Evolutionary conservation across 2,329 filamentous ascomycete genomes (phyloP).

Genomic region (Knoxdaviesia proteae): DNA sequence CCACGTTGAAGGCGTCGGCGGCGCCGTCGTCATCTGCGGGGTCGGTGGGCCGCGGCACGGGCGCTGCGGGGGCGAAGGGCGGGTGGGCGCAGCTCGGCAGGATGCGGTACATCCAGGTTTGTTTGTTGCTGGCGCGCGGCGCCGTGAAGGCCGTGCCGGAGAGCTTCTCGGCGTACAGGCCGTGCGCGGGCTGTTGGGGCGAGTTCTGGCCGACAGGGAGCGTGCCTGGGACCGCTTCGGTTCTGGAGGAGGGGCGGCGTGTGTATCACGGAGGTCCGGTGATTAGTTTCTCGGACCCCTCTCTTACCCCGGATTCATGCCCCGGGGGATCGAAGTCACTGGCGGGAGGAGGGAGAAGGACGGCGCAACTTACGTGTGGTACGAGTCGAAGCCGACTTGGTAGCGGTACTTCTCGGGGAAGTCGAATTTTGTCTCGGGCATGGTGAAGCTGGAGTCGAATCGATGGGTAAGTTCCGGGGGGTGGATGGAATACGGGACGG

Average conservation of each 20-base stretch:
- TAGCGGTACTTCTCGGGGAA: constrained; percentile 45
- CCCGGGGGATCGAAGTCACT: no score
- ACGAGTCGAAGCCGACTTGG: constrained; percentile 56
- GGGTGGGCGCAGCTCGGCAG: constrained; percentile 41
- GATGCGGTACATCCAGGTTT: constrained; percentile 54
- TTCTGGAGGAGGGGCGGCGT: constrained; percentile 20
- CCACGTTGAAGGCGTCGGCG: constrained; percentile 7
- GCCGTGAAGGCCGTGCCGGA: constrained; percentile 54
- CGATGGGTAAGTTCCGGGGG: no score
- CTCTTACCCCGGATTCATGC: no score
- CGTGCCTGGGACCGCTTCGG: constrained; percentile 55
- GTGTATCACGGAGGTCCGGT: no score
- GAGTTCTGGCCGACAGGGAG: constrained; percentile 61
- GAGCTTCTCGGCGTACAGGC: constrained; percentile 65
- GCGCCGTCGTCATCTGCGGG: constrained; percentile 4
- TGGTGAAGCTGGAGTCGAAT: constrained; percentile 7
- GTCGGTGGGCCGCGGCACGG: constrained; percentile 6
- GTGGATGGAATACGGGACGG: no score
- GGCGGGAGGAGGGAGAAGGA: no score
- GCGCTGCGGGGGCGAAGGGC: constrained; percentile 27
- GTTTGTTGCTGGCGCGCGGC: constrained; percentile 45
- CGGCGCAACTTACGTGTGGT: constrained; percentile 45
- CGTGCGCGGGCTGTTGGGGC: constrained; percentile 58
- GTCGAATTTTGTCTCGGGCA: constrained; percentile 29
- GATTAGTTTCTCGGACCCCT: no score